Evolutionary conservation across 345 rosid species (phyloP).

Genomic region (Draba incana): DNA sequence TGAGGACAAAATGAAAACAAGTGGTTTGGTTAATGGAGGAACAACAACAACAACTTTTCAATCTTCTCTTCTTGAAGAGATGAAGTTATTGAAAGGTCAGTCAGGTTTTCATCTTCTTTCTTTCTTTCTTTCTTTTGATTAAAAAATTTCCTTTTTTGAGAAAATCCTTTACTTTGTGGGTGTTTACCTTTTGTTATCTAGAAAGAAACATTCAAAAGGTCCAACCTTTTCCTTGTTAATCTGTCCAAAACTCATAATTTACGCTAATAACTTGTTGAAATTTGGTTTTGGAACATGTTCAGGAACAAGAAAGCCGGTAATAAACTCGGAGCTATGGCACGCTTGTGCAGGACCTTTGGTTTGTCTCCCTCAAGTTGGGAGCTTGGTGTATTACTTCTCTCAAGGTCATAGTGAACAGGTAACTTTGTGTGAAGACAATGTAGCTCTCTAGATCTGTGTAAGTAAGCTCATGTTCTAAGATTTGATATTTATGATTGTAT

Average conservation of each 20-base stretch:
- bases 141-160: not conserved
- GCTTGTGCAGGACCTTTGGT: constrained; percentile 99
- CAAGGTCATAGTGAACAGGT: constrained; percentile 99
- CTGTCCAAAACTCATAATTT: not conserved
- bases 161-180: constrained; percentile 5
- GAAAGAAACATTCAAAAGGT: constrained; percentile 10
- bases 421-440: constrained; percentile 13
- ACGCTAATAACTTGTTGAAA: not conserved
- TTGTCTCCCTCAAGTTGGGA: constrained; percentile 90
- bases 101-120: constrained; percentile 62
- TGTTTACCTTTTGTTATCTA: not conserved
- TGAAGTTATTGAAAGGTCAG: constrained; percentile 91
- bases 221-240: not conserved
- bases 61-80: constrained; percentile 72
- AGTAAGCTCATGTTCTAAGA: not conserved
- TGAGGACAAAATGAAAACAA: constrained; percentile 71
- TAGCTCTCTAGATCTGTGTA: constrained; percentile 14
- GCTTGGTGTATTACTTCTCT: constrained; percentile 91
- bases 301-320: constrained; percentile 67
- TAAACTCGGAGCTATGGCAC: constrained; percentile 95
- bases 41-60: constrained; percentile 26
- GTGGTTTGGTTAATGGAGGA: constrained; percentile 44
- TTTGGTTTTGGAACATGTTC: constrained; percentile 33
- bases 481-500: not conserved
- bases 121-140: constrained; percentile 22